A percentile compares a stretch with the other conserved stretches of the same genome.
Conservation (phyloP, 345 rosid species). For the Salix purpurea region DNA sequence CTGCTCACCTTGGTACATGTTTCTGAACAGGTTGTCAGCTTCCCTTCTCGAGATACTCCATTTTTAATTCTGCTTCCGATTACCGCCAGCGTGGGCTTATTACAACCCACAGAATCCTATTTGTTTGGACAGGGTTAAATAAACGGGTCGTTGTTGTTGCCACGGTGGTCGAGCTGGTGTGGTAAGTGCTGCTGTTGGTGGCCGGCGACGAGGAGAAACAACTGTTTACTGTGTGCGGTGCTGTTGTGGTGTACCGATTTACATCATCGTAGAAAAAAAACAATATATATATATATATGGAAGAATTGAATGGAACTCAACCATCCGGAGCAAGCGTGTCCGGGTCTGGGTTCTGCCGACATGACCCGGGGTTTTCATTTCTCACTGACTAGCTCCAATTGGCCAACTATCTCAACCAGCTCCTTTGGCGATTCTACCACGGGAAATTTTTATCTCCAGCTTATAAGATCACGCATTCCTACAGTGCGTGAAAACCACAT, state of each 20-base stretch:
- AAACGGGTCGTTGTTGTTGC: too few species aligned
- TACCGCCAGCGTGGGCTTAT: too few species aligned
- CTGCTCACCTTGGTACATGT: neutral
- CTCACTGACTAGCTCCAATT: neutral
- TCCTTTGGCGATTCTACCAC: neutral
- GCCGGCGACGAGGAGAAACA: too few species aligned
- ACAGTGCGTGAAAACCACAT: neutral
- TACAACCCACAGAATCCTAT: too few species aligned
- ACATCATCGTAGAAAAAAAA: too few species aligned
- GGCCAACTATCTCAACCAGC: constrained; percentile 26
- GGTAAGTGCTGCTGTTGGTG: too few species aligned
- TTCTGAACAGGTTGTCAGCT: neutral
- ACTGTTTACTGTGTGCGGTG: too few species aligned
- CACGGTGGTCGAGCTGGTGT: too few species aligned
- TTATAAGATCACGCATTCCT: neutral
- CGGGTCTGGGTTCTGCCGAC: constrained; percentile 16
- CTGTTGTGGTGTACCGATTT: too few species aligned
- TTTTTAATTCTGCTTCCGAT: neutral
- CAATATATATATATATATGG: too few species aligned
- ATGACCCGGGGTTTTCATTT: constrained; percentile 9
- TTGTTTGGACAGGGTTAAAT: too few species aligned
- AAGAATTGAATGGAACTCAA: neutral
- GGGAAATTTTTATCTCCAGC: neutral
- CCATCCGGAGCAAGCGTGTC: constrained; percentile 17
- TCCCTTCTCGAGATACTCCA: neutral